Percentiles rank a stretch among this genome's conserved stretches.
Conservation (phyloP, 495 filamentous ascomycete species). For the Copromyces sp. region DNA sequence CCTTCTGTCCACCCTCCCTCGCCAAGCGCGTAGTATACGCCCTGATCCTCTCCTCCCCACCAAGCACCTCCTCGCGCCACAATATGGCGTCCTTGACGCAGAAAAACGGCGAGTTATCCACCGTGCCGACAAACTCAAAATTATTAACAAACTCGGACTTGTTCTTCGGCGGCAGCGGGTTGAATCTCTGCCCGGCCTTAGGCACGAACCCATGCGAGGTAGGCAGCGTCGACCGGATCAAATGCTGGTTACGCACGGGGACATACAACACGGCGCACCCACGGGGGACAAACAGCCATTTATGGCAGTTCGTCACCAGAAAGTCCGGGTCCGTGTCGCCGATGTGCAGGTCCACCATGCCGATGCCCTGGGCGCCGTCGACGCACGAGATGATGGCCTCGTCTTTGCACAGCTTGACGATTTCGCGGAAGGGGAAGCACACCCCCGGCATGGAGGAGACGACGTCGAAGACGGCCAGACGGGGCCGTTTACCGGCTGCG, state of each 20-base stretch:
- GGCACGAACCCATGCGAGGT: constrained; percentile 54
- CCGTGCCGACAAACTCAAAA: constrained; percentile 71
- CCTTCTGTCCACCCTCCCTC: constrained; percentile 43
- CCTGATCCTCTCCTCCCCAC: constrained; percentile 62
- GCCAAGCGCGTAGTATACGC: constrained; percentile 49
- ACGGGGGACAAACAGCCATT: constrained; percentile 85
- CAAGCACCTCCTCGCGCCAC: constrained; percentile 57
- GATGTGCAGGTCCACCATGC: constrained; percentile 63
- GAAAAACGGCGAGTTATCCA: constrained; percentile 60
- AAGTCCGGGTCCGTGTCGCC: constrained; percentile 63
- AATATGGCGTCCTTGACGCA: constrained; percentile 59
- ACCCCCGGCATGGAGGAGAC: constrained; percentile 68
- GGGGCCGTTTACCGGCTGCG: constrained; percentile 34
- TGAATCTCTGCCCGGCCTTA: constrained; percentile 21
- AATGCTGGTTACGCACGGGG: constrained; percentile 55
- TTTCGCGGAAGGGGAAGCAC: constrained; percentile 62
- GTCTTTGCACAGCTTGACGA: constrained; percentile 53
- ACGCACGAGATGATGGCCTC: constrained; percentile 52
- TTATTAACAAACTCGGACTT: constrained; percentile 53
- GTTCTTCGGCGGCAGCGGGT: constrained; percentile 34
- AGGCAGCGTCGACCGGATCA: constrained; percentile 67
- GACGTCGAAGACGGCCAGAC: constrained; percentile 68
- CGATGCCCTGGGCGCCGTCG: constrained; percentile 79
- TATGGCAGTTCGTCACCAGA: constrained; percentile 75
- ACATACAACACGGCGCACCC: constrained; percentile 75